Evolutionary conservation across 495 filamentous ascomycete species (phyloP).

Genomic region (Alectoria sarmentosa): DNA sequence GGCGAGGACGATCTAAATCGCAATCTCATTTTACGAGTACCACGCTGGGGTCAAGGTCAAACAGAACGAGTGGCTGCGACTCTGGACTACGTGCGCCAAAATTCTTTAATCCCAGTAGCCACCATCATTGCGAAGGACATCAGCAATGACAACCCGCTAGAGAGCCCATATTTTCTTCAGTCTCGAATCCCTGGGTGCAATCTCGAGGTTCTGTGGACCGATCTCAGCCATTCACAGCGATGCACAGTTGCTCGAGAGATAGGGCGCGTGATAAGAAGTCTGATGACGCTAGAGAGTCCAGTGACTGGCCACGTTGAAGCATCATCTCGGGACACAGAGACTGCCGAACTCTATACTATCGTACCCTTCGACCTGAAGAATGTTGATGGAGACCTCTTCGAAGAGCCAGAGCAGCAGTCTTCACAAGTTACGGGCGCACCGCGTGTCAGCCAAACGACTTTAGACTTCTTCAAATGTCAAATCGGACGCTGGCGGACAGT

Average conservation of each 20-base stretch:
- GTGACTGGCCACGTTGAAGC: slow-evolving; percentile 9
- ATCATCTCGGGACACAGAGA: neutral
- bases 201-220: slow-evolving; percentile 8
- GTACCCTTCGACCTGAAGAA: slow-evolving; percentile 19
- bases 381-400: neutral
- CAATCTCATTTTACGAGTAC: slow-evolving; percentile 15
- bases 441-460: neutral
- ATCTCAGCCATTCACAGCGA: slow-evolving; percentile 15
- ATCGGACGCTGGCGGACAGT: slow-evolving; percentile 1
- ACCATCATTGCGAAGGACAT: slow-evolving; percentile 3
- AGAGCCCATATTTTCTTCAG: slow-evolving; percentile 18
- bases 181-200: slow-evolving; percentile 13
- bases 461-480: neutral
- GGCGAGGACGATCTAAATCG: too few species aligned
- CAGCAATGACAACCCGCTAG: slow-evolving; percentile 18
- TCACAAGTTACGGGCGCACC: neutral
- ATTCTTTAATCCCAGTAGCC: slow-evolving; percentile 8
- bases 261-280: neutral
- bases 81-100: slow-evolving; percentile 12
- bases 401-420: neutral
- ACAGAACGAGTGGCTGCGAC: slow-evolving; percentile 11
- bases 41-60: slow-evolving; percentile 1
- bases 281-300: slow-evolving; percentile 8
- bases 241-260: slow-evolving; percentile 8
- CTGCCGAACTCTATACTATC: neutral